Percentiles rank a stretch among this genome's conserved stretches.
Conservation (phyloP, 495 filamentous ascomycete genomes). For the Hyaloscypha variabilis region DNA sequence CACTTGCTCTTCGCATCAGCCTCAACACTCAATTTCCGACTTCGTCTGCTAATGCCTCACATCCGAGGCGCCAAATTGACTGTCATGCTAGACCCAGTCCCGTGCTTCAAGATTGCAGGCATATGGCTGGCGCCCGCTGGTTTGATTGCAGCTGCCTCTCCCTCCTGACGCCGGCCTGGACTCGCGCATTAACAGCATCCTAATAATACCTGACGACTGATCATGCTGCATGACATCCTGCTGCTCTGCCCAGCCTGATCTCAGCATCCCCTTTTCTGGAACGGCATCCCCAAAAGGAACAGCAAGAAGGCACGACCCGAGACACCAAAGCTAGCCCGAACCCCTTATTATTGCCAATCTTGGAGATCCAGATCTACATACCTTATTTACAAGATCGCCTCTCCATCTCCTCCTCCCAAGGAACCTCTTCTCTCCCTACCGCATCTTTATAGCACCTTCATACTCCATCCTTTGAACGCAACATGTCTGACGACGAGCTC, state of each 20-base stretch:
- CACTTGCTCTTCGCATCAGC: too few species aligned
- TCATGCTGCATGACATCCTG: constrained; percentile 6
- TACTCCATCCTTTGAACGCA: constrained; percentile 58
- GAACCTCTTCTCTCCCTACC: constrained; percentile 14
- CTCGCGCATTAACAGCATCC: constrained; percentile 2
- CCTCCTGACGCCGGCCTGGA: not conserved
- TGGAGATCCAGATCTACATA: constrained; percentile 9
- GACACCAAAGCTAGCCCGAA: constrained; percentile 17
- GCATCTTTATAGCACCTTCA: too few species aligned
- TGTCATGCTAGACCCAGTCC: constrained; percentile 12
- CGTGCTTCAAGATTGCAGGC: constrained; percentile 16
- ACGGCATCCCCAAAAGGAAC: not conserved
- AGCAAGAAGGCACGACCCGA: constrained; percentile 4
- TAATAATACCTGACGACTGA: not conserved
- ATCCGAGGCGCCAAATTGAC: constrained; percentile 1
- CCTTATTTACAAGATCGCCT: constrained; percentile 15
- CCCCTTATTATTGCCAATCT: constrained; percentile 29
- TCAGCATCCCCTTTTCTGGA: not conserved
- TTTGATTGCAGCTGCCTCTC: constrained; percentile 3
- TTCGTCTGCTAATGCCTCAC: too few species aligned
- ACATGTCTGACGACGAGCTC: constrained; percentile 67
- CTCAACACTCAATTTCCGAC: too few species aligned
- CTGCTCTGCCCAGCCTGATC: constrained; percentile 1
- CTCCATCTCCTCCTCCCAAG: constrained; percentile 18
- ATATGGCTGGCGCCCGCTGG: constrained; percentile 17